These are phyloP conservation scores for Linnemannia zychae DNA, from an alignment of 192 early-diverging fungal genomes.

Conservation along the genomic window DNA sequence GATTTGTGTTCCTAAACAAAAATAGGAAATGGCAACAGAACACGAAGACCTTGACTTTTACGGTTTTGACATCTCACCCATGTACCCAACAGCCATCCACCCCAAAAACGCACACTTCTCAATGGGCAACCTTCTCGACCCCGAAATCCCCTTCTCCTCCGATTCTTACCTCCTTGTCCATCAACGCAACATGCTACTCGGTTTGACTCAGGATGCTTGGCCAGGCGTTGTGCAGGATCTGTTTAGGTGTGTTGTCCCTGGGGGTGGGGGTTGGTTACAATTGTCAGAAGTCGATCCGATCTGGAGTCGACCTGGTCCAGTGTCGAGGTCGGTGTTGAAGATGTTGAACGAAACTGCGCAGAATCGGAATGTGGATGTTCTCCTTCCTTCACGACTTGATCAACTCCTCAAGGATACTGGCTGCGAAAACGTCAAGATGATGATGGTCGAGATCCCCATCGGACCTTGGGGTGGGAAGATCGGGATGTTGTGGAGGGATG, in stretches of 20 bases:
- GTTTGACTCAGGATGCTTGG: conserved; percentile 52
- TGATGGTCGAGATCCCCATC: conserved; percentile 57
- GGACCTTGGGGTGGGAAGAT: conserved; percentile 57
- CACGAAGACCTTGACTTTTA: conserved; percentile 44
- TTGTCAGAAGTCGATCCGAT: conserved; percentile 52
- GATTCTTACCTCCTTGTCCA: conserved; percentile 38
- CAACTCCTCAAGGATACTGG: conserved; percentile 39
- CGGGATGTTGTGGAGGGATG: conserved; percentile 46
- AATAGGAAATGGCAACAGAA: conserved; percentile 58
- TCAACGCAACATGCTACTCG: conserved; percentile 48
- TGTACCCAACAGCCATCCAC: conserved; percentile 57
- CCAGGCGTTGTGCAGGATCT: conserved; percentile 47
- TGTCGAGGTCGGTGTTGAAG: conserved; percentile 37
- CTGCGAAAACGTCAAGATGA: conserved; percentile 54
- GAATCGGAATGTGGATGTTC: conserved; percentile 47
- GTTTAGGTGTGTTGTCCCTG: conserved; percentile 42
- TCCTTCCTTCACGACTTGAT: conserved; percentile 38
- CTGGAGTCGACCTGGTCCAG: conserved; percentile 42
- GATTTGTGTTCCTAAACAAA: neutral
- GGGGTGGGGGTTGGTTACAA: conserved; percentile 41
- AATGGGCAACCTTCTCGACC: conserved; percentile 49
- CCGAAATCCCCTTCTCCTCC: conserved; percentile 39
- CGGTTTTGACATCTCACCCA: conserved; percentile 48
- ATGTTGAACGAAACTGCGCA: conserved; percentile 56
- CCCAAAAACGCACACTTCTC: conserved; percentile 56